phyloP scores from a whole-genome alignment of 176 grass and related monocot genomes.

The Musa beccarii region DNA sequence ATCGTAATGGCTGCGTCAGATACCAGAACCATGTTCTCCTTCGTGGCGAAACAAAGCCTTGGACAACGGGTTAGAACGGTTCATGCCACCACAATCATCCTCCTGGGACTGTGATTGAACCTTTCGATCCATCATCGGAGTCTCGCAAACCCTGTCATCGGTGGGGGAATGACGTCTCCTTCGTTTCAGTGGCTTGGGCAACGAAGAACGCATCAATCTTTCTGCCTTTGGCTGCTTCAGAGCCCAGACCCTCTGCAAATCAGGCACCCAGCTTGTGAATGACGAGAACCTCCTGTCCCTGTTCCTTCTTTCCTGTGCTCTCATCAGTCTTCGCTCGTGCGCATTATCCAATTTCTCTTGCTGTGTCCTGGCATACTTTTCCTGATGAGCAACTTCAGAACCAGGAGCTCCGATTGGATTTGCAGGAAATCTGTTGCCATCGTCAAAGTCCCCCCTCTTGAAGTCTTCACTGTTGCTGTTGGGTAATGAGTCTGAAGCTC shows the following conservation, averaged over 20 bases:
- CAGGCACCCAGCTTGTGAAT: slow-evolving; percentile 83
- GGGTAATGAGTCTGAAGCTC: slow-evolving; percentile 46
- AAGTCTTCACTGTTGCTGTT: slow-evolving; percentile 57
- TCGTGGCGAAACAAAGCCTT: slow-evolving; percentile 57
- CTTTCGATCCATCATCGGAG: slow-evolving; percentile 45
- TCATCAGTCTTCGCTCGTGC: slow-evolving; percentile 32
- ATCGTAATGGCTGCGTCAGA: neutral
- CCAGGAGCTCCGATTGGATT: neutral
- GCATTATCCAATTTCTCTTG: slow-evolving; percentile 6
- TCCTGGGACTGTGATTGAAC: neutral
- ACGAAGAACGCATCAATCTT: neutral
- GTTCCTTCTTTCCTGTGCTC: slow-evolving; percentile 56
- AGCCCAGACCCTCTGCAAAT: slow-evolving; percentile 75
- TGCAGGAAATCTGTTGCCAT: slow-evolving; percentile 1
- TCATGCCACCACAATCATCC: neutral
- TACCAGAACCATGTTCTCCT: slow-evolving; percentile 27
- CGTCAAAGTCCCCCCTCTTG: slow-evolving; percentile 1
- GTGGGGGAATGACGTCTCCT: slow-evolving; percentile 28
- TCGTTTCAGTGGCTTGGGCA: slow-evolving; percentile 28
- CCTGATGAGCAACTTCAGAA: neutral
- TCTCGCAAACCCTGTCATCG: slow-evolving; percentile 65
- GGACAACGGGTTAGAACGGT: slow-evolving; percentile 30
- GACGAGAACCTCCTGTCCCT: slow-evolving; percentile 60
- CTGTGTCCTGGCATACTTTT: neutral
- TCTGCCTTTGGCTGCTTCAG: slow-evolving; percentile 58